Conservation (phyloP, 1,139 yeast genomes). For the Candida smagusa region DNA sequence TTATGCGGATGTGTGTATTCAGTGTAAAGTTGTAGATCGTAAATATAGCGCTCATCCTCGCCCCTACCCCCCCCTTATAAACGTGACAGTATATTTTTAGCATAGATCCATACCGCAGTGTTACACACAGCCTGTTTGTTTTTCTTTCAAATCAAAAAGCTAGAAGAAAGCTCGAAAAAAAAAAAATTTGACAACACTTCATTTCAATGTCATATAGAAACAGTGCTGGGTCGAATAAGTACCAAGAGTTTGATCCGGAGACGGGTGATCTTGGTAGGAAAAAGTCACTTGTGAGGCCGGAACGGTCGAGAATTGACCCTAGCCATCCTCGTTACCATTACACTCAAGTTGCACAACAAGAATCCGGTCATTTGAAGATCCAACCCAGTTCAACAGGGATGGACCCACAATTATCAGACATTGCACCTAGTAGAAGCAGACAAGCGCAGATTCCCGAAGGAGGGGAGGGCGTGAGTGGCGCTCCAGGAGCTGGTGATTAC, state of each 20-base stretch:
- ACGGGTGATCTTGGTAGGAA: constrained; percentile 51
- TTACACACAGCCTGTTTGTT: not conserved
- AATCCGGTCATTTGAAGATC: constrained; percentile 57
- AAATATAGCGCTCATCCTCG: too few relatives aligned
- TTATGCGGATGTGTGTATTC: too few relatives aligned
- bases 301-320: constrained; percentile 65
- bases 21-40: too few relatives aligned
- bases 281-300: constrained; percentile 75
- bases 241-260: constrained; percentile 49
- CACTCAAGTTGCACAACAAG: constrained; percentile 75
- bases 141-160: constrained; percentile 1
- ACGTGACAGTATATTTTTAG: too few relatives aligned
- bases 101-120: not conserved
- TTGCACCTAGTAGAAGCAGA: constrained; percentile 4
- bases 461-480: constrained; percentile 1
- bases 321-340: constrained; percentile 77
- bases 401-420: constrained; percentile 44
- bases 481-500: constrained; percentile 9
- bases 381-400: constrained; percentile 75
- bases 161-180: constrained; percentile 1
- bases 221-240: constrained; percentile 22
- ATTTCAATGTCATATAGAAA: constrained; percentile 15
- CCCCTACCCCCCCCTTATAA: too few relatives aligned
- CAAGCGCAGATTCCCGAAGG: not conserved
- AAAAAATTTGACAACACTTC: not conserved